These are phyloP conservation scores for Fusarium sulawesiense DNA, from an alignment of 2,329 filamentous ascomycete species.

Conservation along the genomic window DNA sequence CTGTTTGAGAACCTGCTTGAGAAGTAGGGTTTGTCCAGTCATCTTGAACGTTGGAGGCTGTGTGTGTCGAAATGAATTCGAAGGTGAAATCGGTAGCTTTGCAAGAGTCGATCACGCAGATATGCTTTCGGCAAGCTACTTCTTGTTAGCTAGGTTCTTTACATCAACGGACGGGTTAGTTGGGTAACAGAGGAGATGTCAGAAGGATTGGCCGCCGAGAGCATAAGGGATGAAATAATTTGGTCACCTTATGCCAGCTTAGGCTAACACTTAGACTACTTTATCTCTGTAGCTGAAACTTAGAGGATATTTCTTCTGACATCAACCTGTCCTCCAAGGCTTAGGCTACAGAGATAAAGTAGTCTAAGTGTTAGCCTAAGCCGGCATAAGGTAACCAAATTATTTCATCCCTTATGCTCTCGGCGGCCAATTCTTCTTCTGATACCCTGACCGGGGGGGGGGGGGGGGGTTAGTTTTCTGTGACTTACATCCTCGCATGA, in stretches of 20 bases:
- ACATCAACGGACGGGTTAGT: neutral
- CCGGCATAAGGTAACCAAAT: too few relatives aligned
- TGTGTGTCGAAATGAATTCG: slow-evolving; percentile 22
- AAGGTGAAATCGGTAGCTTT: slow-evolving; percentile 17
- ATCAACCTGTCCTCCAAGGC: too few relatives aligned
- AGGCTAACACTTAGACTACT: too few relatives aligned
- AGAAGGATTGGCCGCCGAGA: neutral
- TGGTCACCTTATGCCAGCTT: too few relatives aligned
- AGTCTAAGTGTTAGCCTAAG: too few relatives aligned
- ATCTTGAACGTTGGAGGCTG: neutral
- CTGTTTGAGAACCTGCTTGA: neutral
- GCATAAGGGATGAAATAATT: neutral
- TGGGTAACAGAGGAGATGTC: neutral
- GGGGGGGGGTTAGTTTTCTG: too few relatives aligned
- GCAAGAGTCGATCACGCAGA: slow-evolving; percentile 31
- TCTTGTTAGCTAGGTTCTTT: slow-evolving; percentile 1
- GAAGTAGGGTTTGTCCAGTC: neutral
- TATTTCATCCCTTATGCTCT: too few relatives aligned
- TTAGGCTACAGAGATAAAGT: too few relatives aligned
- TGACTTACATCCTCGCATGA: slow-evolving; percentile 25
- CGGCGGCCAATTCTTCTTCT: too few relatives aligned
- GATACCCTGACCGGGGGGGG: too few relatives aligned
- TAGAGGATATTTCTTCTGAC: too few relatives aligned
- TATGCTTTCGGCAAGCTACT: slow-evolving; percentile 34
- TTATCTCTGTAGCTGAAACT: too few relatives aligned